A percentile compares a stretch with the other conserved stretches of the same genome.
phyloP scores from a whole-genome alignment of 768 basidiomycete genomes.

The Xerocomus potaroensis region DNA sequence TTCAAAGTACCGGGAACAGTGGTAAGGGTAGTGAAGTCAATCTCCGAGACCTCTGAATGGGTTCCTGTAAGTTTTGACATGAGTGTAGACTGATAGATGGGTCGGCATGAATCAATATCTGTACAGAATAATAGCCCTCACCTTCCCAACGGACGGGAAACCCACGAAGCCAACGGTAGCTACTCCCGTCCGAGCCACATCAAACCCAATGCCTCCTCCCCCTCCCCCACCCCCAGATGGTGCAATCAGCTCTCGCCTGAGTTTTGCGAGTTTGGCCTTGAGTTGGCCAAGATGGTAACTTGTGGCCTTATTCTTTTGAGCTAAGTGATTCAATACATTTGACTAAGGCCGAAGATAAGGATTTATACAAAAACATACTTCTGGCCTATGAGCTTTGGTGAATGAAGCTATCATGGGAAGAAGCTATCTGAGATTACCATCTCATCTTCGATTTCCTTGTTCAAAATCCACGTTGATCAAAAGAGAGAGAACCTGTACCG shows the following conservation, averaged over 20 bases:
- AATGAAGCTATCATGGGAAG: slow-evolving; percentile 23
- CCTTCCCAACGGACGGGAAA: slow-evolving; percentile 95
- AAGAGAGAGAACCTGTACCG: slow-evolving; percentile 16
- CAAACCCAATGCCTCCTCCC: slow-evolving; percentile 88
- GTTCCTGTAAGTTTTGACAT: slow-evolving; percentile 98
- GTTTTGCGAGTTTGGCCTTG: slow-evolving; percentile 97
- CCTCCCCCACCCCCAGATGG: slow-evolving; percentile 78
- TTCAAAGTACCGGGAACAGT: slow-evolving; percentile 94
- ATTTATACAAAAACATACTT: slow-evolving; percentile 49
- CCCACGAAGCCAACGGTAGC: slow-evolving; percentile 94
- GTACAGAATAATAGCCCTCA: slow-evolving; percentile 22
- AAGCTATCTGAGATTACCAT: slow-evolving; percentile 57
- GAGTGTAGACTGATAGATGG: slow-evolving; percentile 63
- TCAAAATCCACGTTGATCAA: slow-evolving; percentile 8
- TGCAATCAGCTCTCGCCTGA: slow-evolving; percentile 87
- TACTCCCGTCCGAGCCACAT: slow-evolving; percentile 96
- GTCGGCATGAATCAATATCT: slow-evolving; percentile 3
- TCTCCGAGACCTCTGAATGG: slow-evolving; percentile 91
- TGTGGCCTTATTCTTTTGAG: slow-evolving; percentile 94
- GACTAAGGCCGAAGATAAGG: slow-evolving; percentile 8
- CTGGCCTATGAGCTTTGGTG: slow-evolving; percentile 51
- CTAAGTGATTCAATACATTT: slow-evolving; percentile 37
- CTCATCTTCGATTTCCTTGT: slow-evolving; percentile 92
- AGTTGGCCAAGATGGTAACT: slow-evolving; percentile 95
- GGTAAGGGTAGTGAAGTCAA: slow-evolving; percentile 95